These are phyloP conservation scores for Lactarius indigo DNA, from an alignment of 768 basidiomycete species.

Conservation along the genomic window DNA sequence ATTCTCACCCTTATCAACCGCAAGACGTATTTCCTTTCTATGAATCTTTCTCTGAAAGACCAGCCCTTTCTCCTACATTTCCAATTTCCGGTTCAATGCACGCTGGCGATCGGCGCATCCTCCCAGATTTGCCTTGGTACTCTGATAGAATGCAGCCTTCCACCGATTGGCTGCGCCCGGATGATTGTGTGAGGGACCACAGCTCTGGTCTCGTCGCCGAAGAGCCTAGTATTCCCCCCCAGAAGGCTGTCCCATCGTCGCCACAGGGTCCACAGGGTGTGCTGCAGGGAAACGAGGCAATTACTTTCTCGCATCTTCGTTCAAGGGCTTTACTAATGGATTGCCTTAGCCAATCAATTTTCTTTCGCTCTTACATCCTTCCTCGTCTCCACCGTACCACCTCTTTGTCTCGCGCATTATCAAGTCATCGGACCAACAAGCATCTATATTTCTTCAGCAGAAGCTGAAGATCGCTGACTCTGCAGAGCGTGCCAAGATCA, in stretches of 20 bases:
- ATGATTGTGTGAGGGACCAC: conserved; percentile 33
- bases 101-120: conserved; percentile 35
- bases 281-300: conserved; percentile 49
- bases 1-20: conserved; percentile 18
- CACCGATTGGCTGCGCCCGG: conserved; percentile 44
- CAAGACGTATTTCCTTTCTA: conserved; percentile 40
- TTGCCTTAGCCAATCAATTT: conserved; percentile 77
- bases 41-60: conserved; percentile 50
- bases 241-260: conserved; percentile 13
- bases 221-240: conserved; percentile 26
- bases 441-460: conserved; percentile 86
- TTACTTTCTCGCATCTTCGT: background rate
- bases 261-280: conserved; percentile 25
- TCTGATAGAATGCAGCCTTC: conserved; percentile 30
- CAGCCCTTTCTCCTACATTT: conserved; percentile 37
- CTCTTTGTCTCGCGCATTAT: conserved; percentile 82
- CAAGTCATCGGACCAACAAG: conserved; percentile 87
- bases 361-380: conserved; percentile 78
- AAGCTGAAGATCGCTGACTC: conserved; percentile 83
- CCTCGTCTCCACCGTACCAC: conserved; percentile 79
- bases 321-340: background rate
- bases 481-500: conserved; percentile 75
- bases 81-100: conserved; percentile 33
- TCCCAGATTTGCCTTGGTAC: conserved; percentile 22
- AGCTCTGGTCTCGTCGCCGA: conserved; percentile 27